These are phyloP conservation scores for Rhodomyrtus tomentosa DNA, from an alignment of 345 rosid species.

Conservation along the genomic window DNA sequence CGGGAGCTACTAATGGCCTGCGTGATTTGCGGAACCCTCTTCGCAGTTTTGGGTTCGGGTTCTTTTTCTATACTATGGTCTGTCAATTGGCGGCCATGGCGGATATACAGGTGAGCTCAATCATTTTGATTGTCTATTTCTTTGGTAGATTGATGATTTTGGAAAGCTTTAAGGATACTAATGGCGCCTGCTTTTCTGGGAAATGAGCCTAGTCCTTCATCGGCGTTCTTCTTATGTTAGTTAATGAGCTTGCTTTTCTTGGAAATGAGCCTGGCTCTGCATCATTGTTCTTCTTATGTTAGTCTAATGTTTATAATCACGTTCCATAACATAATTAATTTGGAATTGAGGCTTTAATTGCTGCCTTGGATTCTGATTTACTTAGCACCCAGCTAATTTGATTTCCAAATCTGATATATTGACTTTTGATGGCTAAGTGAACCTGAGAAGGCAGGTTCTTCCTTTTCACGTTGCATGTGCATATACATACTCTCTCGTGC, in stretches of 20 bases:
- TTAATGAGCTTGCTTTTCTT: not conserved
- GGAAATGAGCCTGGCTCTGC: not conserved
- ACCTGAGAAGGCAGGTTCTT: not conserved
- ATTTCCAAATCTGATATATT: not conserved
- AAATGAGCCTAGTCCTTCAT: not conserved
- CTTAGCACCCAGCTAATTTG: not conserved
- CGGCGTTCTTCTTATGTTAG: not conserved
- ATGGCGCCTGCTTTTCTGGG: not conserved
- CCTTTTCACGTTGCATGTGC: not conserved
- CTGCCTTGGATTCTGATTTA: not conserved
- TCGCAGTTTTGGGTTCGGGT: conserved; percentile 55
- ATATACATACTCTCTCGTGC: not conserved
- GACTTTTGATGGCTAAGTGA: not conserved
- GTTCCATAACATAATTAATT: not conserved
- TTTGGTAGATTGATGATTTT: not conserved
- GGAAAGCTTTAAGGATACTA: not conserved
- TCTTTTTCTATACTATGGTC: conserved; percentile 87
- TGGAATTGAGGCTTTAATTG: not conserved
- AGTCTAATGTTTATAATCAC: not conserved
- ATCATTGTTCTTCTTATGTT: not conserved
- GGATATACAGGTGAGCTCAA: conserved; percentile 68
- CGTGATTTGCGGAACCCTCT: conserved; percentile 78
- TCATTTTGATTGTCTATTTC: not conserved
- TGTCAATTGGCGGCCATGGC: conserved; percentile 99
- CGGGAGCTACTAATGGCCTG: conserved; percentile 57